Evolutionary conservation across 1,284 basidiomycete genomes (phyloP).

Genomic region (Gymnopus androsaceus): DNA sequence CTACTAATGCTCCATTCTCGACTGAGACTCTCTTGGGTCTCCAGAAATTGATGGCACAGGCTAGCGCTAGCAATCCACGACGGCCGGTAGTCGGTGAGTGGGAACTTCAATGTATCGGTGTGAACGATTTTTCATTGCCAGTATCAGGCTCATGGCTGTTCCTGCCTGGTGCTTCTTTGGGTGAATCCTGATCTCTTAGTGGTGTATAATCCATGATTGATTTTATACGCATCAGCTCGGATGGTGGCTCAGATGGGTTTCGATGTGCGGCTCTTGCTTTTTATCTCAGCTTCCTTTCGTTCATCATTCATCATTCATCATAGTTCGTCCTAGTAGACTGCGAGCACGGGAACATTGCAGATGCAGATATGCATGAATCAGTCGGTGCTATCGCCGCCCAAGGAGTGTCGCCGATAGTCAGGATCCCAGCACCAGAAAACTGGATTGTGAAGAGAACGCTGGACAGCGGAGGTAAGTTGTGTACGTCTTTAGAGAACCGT

Average conservation of each 20-base stretch:
- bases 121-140: neutral
- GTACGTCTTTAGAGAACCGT: neutral
- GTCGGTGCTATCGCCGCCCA: slow-evolving; percentile 31
- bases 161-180: too few relatives aligned
- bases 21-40: slow-evolving; percentile 14
- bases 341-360: slow-evolving; percentile 32
- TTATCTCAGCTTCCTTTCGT: neutral
- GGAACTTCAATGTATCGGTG: neutral
- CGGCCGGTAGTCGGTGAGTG: slow-evolving; percentile 20
- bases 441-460: slow-evolving; percentile 26
- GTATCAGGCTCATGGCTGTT: slow-evolving; percentile 29
- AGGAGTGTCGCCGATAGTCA: slow-evolving; percentile 22
- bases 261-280: slow-evolving; percentile 23
- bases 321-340: slow-evolving; percentile 32
- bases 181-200: too few relatives aligned
- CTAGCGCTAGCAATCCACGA: slow-evolving; percentile 13
- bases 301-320: neutral
- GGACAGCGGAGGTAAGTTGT: slow-evolving; percentile 22
- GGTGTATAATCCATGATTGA: too few relatives aligned
- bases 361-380: slow-evolving; percentile 30
- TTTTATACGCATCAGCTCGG: slow-evolving; percentile 29
- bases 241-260: slow-evolving; percentile 30
- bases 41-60: slow-evolving; percentile 16
- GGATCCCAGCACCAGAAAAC: slow-evolving; percentile 24
- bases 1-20: neutral